phyloP scores from a whole-genome alignment of 1,284 basidiomycete species.

The Dichomitus squalens region DNA sequence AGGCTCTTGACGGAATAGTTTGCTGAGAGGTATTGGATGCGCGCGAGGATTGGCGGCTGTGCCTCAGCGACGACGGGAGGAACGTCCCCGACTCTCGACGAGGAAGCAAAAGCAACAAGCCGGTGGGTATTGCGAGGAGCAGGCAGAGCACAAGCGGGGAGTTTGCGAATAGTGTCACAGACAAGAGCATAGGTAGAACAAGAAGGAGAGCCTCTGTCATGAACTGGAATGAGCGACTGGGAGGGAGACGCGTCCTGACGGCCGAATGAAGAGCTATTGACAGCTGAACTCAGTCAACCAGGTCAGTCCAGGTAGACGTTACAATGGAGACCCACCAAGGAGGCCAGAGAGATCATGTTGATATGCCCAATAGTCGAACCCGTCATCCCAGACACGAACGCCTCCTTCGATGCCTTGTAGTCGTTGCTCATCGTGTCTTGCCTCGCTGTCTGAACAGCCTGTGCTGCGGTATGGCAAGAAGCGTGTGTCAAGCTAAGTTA shows the following conservation, averaged over 20 bases:
- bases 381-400: conserved; percentile 80
- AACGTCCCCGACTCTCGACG: conserved; percentile 47
- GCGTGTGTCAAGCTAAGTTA: no score
- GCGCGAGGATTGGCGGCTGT: conserved; percentile 28
- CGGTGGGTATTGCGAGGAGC: conserved; percentile 48
- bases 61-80: conserved; percentile 46
- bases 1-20: conserved; percentile 1
- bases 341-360: conserved; percentile 73
- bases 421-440: conserved; percentile 24
- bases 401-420: conserved; percentile 88
- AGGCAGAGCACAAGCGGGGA: conserved; percentile 56
- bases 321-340: conserved; percentile 57
- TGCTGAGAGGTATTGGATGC: conserved; percentile 13
- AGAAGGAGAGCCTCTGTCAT: conserved; percentile 66
- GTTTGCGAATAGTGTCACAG: conserved; percentile 75
- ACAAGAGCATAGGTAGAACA: conserved; percentile 76
- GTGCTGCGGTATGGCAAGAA: no score
- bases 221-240: conserved; percentile 42
- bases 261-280: conserved; percentile 73
- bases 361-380: conserved; percentile 80
- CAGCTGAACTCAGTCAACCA: conserved; percentile 45
- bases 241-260: conserved; percentile 49
- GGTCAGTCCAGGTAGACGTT: not conserved
- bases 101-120: conserved; percentile 46
- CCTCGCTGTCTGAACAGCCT: conserved; percentile 60